Evolutionary conservation across 768 basidiomycete species (phyloP).

Genomic region (Exidia glandulosa): DNA sequence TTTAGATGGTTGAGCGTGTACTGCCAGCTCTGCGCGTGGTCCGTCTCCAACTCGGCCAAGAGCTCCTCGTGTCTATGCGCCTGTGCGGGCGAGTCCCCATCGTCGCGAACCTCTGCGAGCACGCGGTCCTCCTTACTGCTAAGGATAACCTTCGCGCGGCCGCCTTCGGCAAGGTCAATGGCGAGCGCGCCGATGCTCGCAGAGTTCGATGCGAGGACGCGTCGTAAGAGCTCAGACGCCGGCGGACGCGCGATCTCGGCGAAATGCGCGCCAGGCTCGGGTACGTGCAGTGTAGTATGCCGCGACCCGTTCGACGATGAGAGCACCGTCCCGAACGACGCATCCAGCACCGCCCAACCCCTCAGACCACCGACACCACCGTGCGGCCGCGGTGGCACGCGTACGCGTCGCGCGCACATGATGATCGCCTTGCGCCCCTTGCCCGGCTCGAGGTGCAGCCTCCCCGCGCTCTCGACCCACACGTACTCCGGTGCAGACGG

Average conservation of each 20-base stretch:
- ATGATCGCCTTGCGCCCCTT: constrained; percentile 94
- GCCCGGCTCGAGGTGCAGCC: constrained; percentile 83
- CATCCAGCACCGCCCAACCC: constrained; percentile 22
- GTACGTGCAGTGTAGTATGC: not conserved
- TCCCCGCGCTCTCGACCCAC: constrained; percentile 87
- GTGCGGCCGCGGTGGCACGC: constrained; percentile 58
- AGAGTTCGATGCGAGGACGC: not conserved
- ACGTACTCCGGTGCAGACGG: constrained; percentile 47
- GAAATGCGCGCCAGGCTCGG: not conserved
- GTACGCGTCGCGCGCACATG: constrained; percentile 65
- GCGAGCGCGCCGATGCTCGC: not conserved
- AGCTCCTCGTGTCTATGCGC: constrained; percentile 24
- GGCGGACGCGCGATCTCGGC: not conserved
- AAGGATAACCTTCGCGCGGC: constrained; percentile 1
- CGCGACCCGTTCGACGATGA: too few relatives aligned
- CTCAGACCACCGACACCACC: constrained; percentile 40
- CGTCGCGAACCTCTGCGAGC: constrained; percentile 3
- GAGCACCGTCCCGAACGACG: not conserved
- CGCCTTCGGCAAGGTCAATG: not conserved
- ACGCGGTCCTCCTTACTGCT: constrained; percentile 4
- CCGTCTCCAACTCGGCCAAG: constrained; percentile 62
- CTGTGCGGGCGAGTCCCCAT: not conserved
- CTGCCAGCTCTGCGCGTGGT: constrained; percentile 77
- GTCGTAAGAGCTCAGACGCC: not conserved
- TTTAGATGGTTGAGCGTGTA: constrained; percentile 46